These are phyloP conservation scores for Erodium trifolium DNA, from an alignment of 441 rosid genomes.

Conservation along the genomic window DNA sequence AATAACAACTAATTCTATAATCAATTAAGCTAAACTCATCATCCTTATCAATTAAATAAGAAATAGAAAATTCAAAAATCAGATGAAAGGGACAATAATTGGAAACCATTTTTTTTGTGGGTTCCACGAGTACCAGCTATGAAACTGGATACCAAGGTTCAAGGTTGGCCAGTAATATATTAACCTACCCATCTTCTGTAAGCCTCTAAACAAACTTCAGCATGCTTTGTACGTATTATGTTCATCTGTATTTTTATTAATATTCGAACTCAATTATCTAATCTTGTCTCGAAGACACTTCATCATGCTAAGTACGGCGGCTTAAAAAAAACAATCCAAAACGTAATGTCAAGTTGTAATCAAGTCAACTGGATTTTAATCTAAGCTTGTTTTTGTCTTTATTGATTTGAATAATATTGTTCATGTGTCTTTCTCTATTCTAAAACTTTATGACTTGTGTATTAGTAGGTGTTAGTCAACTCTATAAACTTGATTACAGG, in stretches of 20 bases:
- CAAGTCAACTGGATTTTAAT: background rate
- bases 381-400: slow-evolving; percentile 3
- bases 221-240: slow-evolving; percentile 8
- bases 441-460: slow-evolving; percentile 2
- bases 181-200: slow-evolving; percentile 3
- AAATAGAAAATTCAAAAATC: background rate
- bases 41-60: background rate
- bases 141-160: background rate
- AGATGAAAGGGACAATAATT: slow-evolving; percentile 1
- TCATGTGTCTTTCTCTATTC: background rate
- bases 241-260: background rate
- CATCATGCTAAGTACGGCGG: background rate
- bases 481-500: background rate
- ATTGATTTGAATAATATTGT: background rate
- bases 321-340: background rate
- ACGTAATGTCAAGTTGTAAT: background rate
- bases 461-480: background rate
- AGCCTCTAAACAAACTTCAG: background rate
- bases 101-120: background rate
- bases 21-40: background rate
- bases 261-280: slow-evolving; percentile 1
- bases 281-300: slow-evolving; percentile 1
- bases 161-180: slow-evolving; percentile 1
- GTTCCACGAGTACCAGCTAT: slow-evolving; percentile 2
- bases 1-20: background rate